phyloP scores from a whole-genome alignment of 768 basidiomycete genomes.

The Porphyrellus cyaneotinctus region DNA sequence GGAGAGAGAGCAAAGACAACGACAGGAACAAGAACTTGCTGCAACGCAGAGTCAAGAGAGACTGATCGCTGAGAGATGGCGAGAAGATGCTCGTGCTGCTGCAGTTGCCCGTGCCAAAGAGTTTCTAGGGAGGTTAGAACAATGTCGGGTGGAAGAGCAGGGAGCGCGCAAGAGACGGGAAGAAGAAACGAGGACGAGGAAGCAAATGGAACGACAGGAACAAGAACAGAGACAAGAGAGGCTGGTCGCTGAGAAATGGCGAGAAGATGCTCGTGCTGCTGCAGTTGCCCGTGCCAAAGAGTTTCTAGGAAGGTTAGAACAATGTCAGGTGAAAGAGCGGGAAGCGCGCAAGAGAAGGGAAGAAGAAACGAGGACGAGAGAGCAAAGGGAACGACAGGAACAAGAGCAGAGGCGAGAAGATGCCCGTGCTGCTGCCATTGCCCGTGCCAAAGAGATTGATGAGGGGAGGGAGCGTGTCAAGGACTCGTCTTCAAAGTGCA shows the following conservation, averaged over 20 bases:
- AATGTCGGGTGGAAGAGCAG: constrained; percentile 2
- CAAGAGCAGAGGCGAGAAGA: too few species aligned
- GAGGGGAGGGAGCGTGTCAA: too few species aligned
- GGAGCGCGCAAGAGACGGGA: constrained; percentile 23
- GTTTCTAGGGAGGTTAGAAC: not conserved
- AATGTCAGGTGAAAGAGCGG: too few species aligned
- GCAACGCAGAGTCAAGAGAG: not conserved
- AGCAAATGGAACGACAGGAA: too few species aligned
- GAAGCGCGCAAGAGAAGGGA: too few species aligned
- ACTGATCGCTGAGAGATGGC: not conserved
- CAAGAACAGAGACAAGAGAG: not conserved
- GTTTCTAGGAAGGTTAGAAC: too few species aligned
- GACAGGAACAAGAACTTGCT: not conserved
- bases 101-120: not conserved
- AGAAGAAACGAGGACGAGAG: too few species aligned
- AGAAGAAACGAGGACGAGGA: not conserved
- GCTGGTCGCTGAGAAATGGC: not conserved
- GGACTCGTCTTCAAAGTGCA: too few species aligned
- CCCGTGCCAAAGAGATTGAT: too few species aligned
- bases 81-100: not conserved
- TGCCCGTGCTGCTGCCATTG: too few species aligned
- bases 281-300: not conserved
- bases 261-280: not conserved
- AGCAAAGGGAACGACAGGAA: too few species aligned
- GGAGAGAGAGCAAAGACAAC: not conserved